Percentiles rank a stretch among this genome's conserved stretches.
phyloP scores from a whole-genome alignment of 495 filamentous ascomycete species.

The Daldinia bambusicola region DNA sequence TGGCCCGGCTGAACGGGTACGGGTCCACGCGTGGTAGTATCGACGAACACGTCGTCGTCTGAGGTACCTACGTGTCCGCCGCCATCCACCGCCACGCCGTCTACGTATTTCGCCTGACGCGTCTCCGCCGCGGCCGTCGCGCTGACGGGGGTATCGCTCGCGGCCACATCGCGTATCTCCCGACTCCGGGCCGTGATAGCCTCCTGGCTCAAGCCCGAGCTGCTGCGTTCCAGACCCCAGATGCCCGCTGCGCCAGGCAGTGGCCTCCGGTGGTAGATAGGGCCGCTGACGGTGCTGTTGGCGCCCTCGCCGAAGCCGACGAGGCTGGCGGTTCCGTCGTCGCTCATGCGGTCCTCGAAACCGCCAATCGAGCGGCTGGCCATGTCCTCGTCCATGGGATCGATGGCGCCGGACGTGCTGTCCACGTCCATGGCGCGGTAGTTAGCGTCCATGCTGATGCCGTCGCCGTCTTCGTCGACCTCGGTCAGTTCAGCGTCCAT shows the following conservation, averaged over 20 bases:
- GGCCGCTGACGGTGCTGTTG: slow-evolving; percentile 78
- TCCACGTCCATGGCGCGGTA: slow-evolving; percentile 54
- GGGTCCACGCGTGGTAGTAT: slow-evolving; percentile 56
- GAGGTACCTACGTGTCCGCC: slow-evolving; percentile 40
- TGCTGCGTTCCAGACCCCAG: slow-evolving; percentile 56
- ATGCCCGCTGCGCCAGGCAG: slow-evolving; percentile 47
- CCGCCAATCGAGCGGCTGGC: slow-evolving; percentile 67
- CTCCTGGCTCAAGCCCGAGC: slow-evolving; percentile 56
- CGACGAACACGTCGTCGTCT: slow-evolving; percentile 55
- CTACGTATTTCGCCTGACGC: slow-evolving; percentile 56
- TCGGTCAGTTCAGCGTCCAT: slow-evolving; percentile 56
- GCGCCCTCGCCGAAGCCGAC: slow-evolving; percentile 92
- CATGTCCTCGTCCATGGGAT: slow-evolving; percentile 57
- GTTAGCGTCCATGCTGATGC: slow-evolving; percentile 62
- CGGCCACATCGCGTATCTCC: slow-evolving; percentile 38
- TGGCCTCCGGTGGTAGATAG: slow-evolving; percentile 67
- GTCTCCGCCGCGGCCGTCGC: slow-evolving; percentile 54
- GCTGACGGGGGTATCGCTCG: slow-evolving; percentile 54
- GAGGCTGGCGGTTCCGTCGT: slow-evolving; percentile 74
- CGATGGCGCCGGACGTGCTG: slow-evolving; percentile 51
- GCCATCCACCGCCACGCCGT: slow-evolving; percentile 57
- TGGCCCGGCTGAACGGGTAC: slow-evolving; percentile 50
- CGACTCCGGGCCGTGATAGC: slow-evolving; percentile 38
- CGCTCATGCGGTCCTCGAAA: slow-evolving; percentile 77
- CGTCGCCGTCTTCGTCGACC: slow-evolving; percentile 58